These are phyloP conservation scores for Knufia petricola DNA, from an alignment of 2,329 filamentous ascomycete species.

Conservation along the genomic window DNA sequence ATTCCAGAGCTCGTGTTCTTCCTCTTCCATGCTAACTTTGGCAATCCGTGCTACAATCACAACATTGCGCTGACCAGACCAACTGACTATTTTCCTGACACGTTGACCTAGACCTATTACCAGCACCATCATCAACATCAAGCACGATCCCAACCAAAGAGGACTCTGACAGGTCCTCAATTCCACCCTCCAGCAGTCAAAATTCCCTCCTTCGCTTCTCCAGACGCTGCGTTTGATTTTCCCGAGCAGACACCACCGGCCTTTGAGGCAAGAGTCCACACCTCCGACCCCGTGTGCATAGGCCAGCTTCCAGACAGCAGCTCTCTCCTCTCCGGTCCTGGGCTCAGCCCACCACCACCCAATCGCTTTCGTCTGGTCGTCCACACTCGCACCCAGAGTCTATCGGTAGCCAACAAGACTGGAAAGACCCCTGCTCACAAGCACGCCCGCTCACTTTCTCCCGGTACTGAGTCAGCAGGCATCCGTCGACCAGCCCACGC, in stretches of 20 bases:
- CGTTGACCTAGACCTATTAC: no score
- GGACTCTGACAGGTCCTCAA: conserved; percentile 6
- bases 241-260: conserved; percentile 11
- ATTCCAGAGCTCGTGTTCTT: background rate
- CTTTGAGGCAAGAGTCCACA: conserved; percentile 13
- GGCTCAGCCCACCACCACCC: conserved; percentile 21
- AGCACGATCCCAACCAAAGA: background rate
- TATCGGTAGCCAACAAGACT: background rate
- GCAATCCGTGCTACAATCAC: background rate
- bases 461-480: background rate
- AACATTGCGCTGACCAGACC: background rate
- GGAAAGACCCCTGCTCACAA: background rate
- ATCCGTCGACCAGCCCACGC: background rate
- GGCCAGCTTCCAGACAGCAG: conserved; percentile 17
- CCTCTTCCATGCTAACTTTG: conserved; percentile 3
- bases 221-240: conserved; percentile 14
- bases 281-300: conserved; percentile 17
- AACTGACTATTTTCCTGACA: no score
- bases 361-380: conserved; percentile 17
- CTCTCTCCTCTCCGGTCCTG: conserved; percentile 17
- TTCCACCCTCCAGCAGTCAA: conserved; percentile 10
- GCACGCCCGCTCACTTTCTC: conserved; percentile 1
- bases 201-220: conserved; percentile 15
- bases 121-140: no score
- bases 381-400: conserved; percentile 4